These are phyloP conservation scores for Staphylotrichum tortipilum DNA, from an alignment of 495 filamentous ascomycete species.

Conservation along the genomic window DNA sequence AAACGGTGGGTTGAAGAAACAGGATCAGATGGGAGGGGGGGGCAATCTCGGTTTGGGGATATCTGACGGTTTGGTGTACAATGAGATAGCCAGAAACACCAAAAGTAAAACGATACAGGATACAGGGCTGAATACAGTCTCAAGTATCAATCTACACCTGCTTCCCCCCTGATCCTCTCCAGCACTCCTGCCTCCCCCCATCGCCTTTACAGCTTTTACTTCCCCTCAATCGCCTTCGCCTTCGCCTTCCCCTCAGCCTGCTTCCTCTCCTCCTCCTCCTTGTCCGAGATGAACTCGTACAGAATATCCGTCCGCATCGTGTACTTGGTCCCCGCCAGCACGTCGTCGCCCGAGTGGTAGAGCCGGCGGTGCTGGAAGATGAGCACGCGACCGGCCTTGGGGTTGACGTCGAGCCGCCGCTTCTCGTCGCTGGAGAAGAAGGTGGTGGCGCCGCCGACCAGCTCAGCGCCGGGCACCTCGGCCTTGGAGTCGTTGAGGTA, in stretches of 20 bases:
- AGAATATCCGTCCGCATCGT: conserved; percentile 73
- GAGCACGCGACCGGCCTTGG: conserved; percentile 61
- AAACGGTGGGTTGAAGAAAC: no score
- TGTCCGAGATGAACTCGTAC: conserved; percentile 41
- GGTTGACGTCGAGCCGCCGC: conserved; percentile 52
- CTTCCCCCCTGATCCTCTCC: no score
- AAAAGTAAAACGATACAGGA: no score
- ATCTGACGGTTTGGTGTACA: no score
- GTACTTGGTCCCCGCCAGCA: conserved; percentile 62
- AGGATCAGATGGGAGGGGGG: no score
- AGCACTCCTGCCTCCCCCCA: no score
- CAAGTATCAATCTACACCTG: no score
- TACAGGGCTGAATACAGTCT: no score
- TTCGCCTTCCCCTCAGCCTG: neutral
- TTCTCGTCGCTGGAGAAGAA: conserved; percentile 46
- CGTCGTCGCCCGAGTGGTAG: conserved; percentile 67
- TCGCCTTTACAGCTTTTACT: no score
- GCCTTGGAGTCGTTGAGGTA: conserved; percentile 60
- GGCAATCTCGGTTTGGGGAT: no score
- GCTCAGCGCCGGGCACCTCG: conserved; percentile 26
- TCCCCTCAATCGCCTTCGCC: neutral
- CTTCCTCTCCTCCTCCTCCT: neutral
- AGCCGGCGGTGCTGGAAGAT: conserved; percentile 68
- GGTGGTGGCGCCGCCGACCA: conserved; percentile 56
- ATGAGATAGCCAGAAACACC: no score